These are phyloP conservation scores for Bidens hawaiensis DNA, from an alignment of 140 eudicot species.

Conservation along the genomic window DNA sequence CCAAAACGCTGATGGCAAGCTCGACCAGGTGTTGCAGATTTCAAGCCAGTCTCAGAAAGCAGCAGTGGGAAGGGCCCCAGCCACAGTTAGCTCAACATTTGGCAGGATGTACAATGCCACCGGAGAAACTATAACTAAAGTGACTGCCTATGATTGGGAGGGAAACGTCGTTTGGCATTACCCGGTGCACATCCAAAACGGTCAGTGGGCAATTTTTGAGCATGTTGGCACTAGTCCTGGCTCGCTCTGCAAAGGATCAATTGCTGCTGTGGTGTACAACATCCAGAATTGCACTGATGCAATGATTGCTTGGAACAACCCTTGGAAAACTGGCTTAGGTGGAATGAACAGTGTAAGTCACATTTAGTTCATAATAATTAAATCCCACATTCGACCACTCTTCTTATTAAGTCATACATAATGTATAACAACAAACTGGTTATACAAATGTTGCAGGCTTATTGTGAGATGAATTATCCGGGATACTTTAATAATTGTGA, in stretches of 20 bases:
- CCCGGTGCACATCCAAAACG: conserved; percentile 11
- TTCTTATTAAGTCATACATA: no score
- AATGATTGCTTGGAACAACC: conserved; percentile 11
- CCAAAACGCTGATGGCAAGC: conserved; percentile 2
- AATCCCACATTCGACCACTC: no score
- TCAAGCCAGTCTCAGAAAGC: background rate
- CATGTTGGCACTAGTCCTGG: conserved; percentile 14
- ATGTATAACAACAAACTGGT: background rate
- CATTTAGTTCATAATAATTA: no score
- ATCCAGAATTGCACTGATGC: background rate
- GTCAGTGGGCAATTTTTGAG: conserved; percentile 7
- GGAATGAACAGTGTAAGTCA: background rate
- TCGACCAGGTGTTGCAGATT: background rate
- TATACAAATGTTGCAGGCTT: conserved; percentile 3
- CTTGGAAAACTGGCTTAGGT: background rate
- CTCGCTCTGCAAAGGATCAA: background rate
- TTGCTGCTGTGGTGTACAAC: conserved; percentile 1
- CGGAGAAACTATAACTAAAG: background rate
- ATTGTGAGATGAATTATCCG: conserved; percentile 13
- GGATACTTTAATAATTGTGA: background rate
- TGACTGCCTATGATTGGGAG: background rate
- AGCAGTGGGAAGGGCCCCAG: background rate
- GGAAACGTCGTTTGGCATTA: background rate
- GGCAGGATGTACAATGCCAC: conserved; percentile 16
- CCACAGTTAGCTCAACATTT: background rate